Percentiles rank a stretch among this genome's conserved stretches.
Conservation (phyloP, 768 basidiomycete species). For the Psilocybe subaeruginosa region DNA sequence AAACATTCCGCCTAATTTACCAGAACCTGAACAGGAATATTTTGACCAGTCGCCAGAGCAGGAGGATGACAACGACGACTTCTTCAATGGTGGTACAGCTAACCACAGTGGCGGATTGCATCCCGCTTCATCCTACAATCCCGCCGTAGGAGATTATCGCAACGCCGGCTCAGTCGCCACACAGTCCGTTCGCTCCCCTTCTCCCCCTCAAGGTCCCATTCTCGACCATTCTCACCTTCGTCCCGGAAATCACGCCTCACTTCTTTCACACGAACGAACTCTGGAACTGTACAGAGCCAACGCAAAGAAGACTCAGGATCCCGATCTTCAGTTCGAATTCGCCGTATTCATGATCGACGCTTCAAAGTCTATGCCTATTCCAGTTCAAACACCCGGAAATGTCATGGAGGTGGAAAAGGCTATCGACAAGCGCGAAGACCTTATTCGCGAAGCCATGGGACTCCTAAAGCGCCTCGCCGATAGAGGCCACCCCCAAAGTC, state of each 20-base stretch:
- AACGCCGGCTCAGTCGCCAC: constrained; percentile 45
- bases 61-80: constrained; percentile 53
- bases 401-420: constrained; percentile 83
- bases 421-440: constrained; percentile 81
- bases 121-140: constrained; percentile 33
- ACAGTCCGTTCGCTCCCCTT: constrained; percentile 67
- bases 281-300: constrained; percentile 97
- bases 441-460: constrained; percentile 84
- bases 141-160: constrained; percentile 31
- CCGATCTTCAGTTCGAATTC: constrained; percentile 97
- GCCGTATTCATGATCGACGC: constrained; percentile 99
- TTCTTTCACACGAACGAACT: constrained; percentile 94
- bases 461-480: constrained; percentile 92
- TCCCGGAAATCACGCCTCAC: constrained; percentile 89
- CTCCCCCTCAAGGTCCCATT: constrained; percentile 68
- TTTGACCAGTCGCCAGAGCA: constrained; percentile 42
- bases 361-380: constrained; percentile 86
- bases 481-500: constrained; percentile 90
- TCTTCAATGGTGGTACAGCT: constrained; percentile 41
- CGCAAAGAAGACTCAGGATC: constrained; percentile 98
- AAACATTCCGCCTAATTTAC: constrained; percentile 31
- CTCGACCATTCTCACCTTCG: constrained; percentile 92
- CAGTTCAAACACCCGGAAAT: constrained; percentile 68
- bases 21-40: constrained; percentile 41
- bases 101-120: constrained; percentile 31